These are phyloP conservation scores for Vitis labrusca DNA, from an alignment of 164 flowering plant genomes.

Conservation along the genomic window DNA sequence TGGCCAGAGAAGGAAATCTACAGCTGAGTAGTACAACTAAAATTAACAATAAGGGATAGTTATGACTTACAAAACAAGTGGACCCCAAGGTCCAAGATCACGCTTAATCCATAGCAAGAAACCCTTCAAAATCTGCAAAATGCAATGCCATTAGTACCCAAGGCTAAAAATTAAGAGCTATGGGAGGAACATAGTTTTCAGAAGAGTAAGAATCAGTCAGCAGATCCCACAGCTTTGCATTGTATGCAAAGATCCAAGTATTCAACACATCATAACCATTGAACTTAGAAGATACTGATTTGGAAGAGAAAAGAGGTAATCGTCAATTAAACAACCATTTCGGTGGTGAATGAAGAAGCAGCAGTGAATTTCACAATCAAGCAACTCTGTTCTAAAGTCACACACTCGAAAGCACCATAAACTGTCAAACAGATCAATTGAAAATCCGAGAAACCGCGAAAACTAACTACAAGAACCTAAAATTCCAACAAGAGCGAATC, in stretches of 20 bases:
- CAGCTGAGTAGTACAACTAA: not conserved
- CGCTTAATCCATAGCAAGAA: conserved; percentile 40
- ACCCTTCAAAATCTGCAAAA: conserved; percentile 35
- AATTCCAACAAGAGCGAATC: not conserved
- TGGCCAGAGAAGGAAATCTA: not conserved
- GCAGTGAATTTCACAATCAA: not conserved
- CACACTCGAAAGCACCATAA: not conserved
- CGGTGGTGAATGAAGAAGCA: too few species aligned
- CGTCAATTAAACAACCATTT: too few species aligned
- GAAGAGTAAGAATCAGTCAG: not conserved
- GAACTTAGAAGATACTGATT: too few species aligned
- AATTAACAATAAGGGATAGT: not conserved
- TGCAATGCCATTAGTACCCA: not conserved
- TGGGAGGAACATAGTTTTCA: not conserved
- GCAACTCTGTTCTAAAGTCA: not conserved
- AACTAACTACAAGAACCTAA: not conserved
- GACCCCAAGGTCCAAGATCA: conserved; percentile 51
- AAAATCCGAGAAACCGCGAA: not conserved
- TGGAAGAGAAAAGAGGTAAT: too few species aligned
- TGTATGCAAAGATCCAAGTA: too few species aligned
- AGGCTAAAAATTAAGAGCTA: not conserved
- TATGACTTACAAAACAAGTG: conserved; percentile 37
- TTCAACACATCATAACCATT: too few species aligned
- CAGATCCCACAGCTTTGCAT: too few species aligned
- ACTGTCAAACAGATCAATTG: not conserved